Evolutionary conservation across 2,329 filamentous ascomycete species (phyloP).

Genomic region (Arthrobotrys megalospora): DNA sequence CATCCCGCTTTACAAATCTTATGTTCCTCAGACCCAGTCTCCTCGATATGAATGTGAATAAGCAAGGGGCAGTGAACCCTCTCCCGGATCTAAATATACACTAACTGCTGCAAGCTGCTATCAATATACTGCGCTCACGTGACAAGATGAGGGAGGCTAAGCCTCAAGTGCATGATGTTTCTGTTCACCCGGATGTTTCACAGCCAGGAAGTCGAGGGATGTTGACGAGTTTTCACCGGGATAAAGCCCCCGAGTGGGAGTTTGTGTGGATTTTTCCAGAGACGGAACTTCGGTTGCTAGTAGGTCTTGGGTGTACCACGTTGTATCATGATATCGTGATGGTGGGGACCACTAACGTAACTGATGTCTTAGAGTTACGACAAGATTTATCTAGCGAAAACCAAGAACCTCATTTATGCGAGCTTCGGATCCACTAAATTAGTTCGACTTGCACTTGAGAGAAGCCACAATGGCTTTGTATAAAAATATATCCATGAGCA

Average conservation of each 20-base stretch:
- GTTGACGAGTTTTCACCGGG: background rate
- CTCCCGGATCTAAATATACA: background rate
- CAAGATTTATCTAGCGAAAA: background rate
- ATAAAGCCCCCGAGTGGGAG: background rate
- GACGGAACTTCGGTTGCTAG: background rate
- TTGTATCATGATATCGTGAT: background rate
- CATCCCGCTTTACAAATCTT: conserved; percentile 16
- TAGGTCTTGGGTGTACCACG: background rate
- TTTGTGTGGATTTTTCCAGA: background rate
- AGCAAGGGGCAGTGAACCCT: conserved; percentile 8
- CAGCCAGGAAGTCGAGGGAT: conserved; percentile 6
- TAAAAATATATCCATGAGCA: too few relatives aligned
- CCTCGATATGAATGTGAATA: background rate
- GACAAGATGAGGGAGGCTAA: background rate
- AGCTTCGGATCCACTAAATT: too few relatives aligned
- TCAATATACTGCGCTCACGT: conserved; percentile 26
- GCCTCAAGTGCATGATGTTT: conserved; percentile 6
- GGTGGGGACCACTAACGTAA: background rate
- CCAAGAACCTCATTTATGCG: background rate
- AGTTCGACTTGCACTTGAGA: too few relatives aligned
- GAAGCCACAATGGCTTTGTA: too few relatives aligned
- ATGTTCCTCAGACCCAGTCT: background rate
- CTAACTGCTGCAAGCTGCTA: background rate
- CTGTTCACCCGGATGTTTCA: conserved; percentile 1
- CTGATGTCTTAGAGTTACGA: background rate